phyloP scores from a whole-genome alignment of 139 green algal genomes.

The Tetratostichococcus sp. region DNA sequence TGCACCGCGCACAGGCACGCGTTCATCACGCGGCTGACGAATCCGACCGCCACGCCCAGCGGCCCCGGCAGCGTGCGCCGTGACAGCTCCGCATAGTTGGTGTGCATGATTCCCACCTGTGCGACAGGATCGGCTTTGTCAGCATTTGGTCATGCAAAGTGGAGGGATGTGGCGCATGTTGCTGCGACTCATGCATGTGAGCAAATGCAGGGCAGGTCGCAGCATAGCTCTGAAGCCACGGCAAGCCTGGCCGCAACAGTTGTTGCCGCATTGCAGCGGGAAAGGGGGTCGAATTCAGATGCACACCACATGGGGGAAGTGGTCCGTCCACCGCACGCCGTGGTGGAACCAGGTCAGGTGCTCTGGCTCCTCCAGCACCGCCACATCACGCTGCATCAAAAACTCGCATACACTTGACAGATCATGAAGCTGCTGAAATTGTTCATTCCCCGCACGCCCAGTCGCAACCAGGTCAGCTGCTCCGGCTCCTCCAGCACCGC shows the following conservation, averaged over 20 bases:
- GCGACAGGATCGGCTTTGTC: no score
- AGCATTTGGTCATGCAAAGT: no score
- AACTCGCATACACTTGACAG: no score
- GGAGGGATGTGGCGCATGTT: no score
- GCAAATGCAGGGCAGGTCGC: no score
- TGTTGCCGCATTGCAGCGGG: no score
- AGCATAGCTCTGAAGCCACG: no score
- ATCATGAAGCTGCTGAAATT: no score
- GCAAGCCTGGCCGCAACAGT: no score
- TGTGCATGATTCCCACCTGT: slow-evolving; percentile 98
- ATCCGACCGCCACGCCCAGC: slow-evolving; percentile 1
- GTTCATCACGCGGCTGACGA: slow-evolving; percentile 67
- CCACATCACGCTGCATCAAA: slow-evolving; percentile 73
- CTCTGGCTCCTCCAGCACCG: slow-evolving; percentile 98
- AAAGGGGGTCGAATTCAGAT: no score
- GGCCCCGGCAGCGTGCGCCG: slow-evolving; percentile 12
- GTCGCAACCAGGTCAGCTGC: slow-evolving; percentile 99
- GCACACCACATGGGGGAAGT: slow-evolving; percentile 94
- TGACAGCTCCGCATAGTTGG: slow-evolving; percentile 83
- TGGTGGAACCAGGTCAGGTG: slow-evolving; percentile 99
- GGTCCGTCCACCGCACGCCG: slow-evolving; percentile 90
- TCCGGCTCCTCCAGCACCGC: slow-evolving; percentile 98
- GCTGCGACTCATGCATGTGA: no score
- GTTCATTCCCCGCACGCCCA: slow-evolving; percentile 90
- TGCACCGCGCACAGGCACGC: slow-evolving; percentile 71